phyloP scores from a whole-genome alignment of 2,329 filamentous ascomycete genomes.

The Colletotrichum scovillei region DNA sequence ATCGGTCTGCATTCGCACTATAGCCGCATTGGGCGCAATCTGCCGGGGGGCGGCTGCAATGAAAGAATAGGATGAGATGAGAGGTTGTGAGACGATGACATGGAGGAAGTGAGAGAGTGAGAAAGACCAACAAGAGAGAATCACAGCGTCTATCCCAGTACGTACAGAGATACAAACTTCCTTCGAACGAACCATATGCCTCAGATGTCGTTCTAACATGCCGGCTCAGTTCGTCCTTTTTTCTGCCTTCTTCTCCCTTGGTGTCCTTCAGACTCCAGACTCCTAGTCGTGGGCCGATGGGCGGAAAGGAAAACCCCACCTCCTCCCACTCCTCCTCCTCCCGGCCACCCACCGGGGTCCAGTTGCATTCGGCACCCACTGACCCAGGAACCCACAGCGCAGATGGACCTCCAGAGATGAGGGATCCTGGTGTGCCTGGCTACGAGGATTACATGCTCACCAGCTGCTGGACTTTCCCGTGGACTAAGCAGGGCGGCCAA shows the following conservation, averaged over 20 bases:
- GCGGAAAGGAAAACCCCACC: slow-evolving; percentile 3
- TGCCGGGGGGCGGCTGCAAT: background rate
- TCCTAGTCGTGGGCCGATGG: background rate
- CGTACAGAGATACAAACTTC: background rate
- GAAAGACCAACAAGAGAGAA: background rate
- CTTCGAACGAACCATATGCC: background rate
- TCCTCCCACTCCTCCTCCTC: background rate
- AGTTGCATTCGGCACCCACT: background rate
- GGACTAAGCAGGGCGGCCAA: background rate
- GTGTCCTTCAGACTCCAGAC: background rate
- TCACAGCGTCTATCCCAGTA: background rate
- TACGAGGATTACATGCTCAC: background rate
- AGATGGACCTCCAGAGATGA: slow-evolving; percentile 4
- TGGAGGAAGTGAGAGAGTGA: too few relatives aligned
- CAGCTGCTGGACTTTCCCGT: background rate
- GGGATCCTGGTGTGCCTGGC: background rate
- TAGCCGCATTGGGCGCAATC: slow-evolving; percentile 5
- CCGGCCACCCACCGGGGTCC: slow-evolving; percentile 4
- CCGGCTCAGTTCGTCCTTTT: background rate
- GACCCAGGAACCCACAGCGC: slow-evolving; percentile 1
- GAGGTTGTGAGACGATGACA: background rate
- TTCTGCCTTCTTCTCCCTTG: background rate
- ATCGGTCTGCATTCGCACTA: slow-evolving; percentile 1
- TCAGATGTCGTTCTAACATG: background rate
- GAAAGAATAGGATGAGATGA: background rate